These are phyloP conservation scores for Backusella mclennaniae DNA, from an alignment of 192 early-diverging fungal species.

Conservation along the genomic window DNA sequence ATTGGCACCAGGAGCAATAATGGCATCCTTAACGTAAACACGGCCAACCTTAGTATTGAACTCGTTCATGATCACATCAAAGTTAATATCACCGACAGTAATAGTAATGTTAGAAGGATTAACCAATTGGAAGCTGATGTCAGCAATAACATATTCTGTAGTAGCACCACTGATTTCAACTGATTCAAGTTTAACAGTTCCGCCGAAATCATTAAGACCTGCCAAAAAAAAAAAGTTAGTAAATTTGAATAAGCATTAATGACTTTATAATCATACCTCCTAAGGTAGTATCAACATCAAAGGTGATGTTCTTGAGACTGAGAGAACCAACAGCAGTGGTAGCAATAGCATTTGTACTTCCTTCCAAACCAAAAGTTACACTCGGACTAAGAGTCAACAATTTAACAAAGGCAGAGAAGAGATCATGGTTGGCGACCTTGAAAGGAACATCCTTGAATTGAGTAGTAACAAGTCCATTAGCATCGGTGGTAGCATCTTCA, in stretches of 20 bases:
- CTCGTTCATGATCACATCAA: slow-evolving; percentile 33
- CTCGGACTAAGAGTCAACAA: slow-evolving; percentile 16
- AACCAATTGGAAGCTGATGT: slow-evolving; percentile 39
- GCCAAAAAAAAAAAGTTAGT: not conserved
- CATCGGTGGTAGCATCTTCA: slow-evolving; percentile 20
- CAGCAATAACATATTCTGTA: slow-evolving; percentile 41
- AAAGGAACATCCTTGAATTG: slow-evolving; percentile 35
- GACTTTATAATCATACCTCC: slow-evolving; percentile 23
- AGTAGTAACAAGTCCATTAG: slow-evolving; percentile 20
- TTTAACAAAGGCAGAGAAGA: slow-evolving; percentile 34
- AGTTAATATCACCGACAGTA: slow-evolving; percentile 42
- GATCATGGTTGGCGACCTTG: slow-evolving; percentile 14
- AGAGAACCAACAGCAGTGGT: slow-evolving; percentile 39
- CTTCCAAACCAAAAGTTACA: slow-evolving; percentile 25
- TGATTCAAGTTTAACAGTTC: slow-evolving; percentile 14
- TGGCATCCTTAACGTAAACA: slow-evolving; percentile 37
- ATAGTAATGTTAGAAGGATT: slow-evolving; percentile 57
- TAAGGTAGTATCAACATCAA: slow-evolving; percentile 37
- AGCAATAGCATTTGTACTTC: slow-evolving; percentile 27
- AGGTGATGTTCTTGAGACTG: slow-evolving; percentile 35
- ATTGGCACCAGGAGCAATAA: slow-evolving; percentile 44
- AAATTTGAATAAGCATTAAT: not conserved
- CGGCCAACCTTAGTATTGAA: slow-evolving; percentile 39
- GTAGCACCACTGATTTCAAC: slow-evolving; percentile 32
- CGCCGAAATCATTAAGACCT: slow-evolving; percentile 33